phyloP scores from a whole-genome alignment of 305 asterid genomes.

The Fraxinus nigra region DNA sequence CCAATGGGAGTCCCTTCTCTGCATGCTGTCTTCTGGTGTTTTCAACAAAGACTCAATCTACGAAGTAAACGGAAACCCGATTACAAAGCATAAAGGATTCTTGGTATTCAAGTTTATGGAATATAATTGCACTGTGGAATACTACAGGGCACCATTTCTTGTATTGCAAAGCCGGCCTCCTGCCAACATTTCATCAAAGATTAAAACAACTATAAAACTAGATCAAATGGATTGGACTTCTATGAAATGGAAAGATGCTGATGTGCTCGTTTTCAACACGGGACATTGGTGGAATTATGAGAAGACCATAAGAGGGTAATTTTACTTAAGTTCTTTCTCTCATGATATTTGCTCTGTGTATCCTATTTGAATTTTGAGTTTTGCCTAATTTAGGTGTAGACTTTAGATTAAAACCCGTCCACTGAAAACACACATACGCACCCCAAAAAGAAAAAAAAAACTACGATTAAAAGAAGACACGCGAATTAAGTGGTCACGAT shows the following conservation, averaged over 20 bases:
- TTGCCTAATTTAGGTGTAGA: not conserved
- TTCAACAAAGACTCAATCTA: conserved; percentile 46
- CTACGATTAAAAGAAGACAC: not conserved
- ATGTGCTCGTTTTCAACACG: conserved; percentile 70
- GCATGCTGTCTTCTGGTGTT: conserved; percentile 76
- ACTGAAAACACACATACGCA: not conserved
- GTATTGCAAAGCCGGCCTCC: conserved; percentile 93
- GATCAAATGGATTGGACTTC: conserved; percentile 91
- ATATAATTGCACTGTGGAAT: conserved; percentile 82
- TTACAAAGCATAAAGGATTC: conserved; percentile 90
- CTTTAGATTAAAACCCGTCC: not conserved
- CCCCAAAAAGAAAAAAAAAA: not conserved
- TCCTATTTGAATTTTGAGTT: not conserved
- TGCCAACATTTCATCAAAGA: conserved; percentile 29
- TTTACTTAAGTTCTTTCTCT: not conserved
- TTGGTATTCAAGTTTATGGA: conserved; percentile 67
- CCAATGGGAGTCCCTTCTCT: conserved; percentile 98
- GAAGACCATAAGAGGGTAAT: conserved; percentile 84
- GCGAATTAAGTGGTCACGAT: not conserved
- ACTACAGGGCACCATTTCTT: conserved; percentile 87
- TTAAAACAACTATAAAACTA: conserved; percentile 71
- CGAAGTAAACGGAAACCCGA: conserved; percentile 85
- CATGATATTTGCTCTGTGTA: not conserved
- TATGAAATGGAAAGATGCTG: conserved; percentile 71
- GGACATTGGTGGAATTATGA: conserved; percentile 99